Conservation (phyloP, 768 basidiomycete genomes). For the Kwoniella botswanensis region DNA sequence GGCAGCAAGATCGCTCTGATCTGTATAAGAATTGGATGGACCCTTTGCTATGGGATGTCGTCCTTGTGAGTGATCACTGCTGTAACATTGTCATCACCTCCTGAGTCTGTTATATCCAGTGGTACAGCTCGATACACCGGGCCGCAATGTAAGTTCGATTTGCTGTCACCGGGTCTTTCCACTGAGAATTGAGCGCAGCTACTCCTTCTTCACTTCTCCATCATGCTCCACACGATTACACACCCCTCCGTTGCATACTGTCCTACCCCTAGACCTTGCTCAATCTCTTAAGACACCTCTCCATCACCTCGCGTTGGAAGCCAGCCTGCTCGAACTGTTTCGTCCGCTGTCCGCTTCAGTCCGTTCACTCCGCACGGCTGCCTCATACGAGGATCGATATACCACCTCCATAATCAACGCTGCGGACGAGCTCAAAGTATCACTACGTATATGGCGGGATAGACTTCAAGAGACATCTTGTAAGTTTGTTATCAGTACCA, state of each 20-base stretch:
- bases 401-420: too few species aligned
- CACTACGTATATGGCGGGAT: too few species aligned
- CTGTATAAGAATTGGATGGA: background rate
- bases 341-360: too few species aligned
- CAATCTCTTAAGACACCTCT: background rate
- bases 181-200: background rate
- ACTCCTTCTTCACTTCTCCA: slow-evolving; percentile 4
- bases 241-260: background rate
- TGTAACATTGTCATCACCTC: background rate
- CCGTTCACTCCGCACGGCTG: too few species aligned
- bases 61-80: background rate
- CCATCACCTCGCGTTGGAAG: too few species aligned
- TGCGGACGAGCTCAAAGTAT: too few species aligned
- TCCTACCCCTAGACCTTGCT: background rate
- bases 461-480: too few species aligned
- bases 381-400: too few species aligned
- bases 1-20: background rate
- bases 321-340: too few species aligned
- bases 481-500: too few species aligned
- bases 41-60: background rate
- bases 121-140: background rate
- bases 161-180: background rate
- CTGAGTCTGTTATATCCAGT: background rate
- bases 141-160: background rate
- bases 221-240: slow-evolving; percentile 3